Base-by-base conservation (phyloP, 805 yeast genomes). In the Blastobotrys muscicola region DNA sequence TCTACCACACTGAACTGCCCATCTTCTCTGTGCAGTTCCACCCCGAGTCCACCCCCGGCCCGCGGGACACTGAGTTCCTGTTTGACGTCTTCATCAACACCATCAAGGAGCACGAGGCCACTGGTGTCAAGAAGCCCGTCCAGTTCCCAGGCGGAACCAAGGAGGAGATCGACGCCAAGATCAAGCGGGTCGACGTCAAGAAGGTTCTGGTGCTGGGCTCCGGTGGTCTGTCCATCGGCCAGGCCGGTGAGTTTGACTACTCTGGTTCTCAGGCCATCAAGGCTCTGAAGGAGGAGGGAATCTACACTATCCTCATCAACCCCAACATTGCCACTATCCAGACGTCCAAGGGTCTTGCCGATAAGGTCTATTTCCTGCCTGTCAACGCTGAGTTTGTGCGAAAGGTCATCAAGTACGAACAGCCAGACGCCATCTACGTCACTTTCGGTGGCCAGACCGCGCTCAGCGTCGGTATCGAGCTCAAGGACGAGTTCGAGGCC, bases 401-500 rank as follows among this genome's bases (percentile, higher is more conserved):
- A 57, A 89, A 92, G 62, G 96, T 92, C 54, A 92, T 92, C 60
- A 72, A 84, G 62, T 83, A 85, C 65, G 98, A 92, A 70, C 81
- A 85, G 55, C 98, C 98, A 26, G 98, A 92, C 64, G 94, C 97
- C 52, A 90, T 92, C 55, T 89, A 86, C 69, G 83, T 85, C 61
- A 92, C 98, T 13, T 92, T 92, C 60, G 98, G 98, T 72, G 98
- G 98, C 59, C 98, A 92, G 71, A 92, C 98, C 37, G 98, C 97
- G 33, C 74, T 92, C 58, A 80, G 83, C 57, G 98, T 92, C 47
- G 98, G 98, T 75, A 89, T 92, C 52, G 78, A 81, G 55, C 75
- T 92, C 69, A 90, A 90, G 70, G 97, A 90, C 62, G 97, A 90
- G 68, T 89, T 92, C 57, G 95, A 81, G 61, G 66, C 77, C 8